Evolutionary conservation across 192 early-diverging fungal species (phyloP).

Genomic region (Coemansia sp.): DNA sequence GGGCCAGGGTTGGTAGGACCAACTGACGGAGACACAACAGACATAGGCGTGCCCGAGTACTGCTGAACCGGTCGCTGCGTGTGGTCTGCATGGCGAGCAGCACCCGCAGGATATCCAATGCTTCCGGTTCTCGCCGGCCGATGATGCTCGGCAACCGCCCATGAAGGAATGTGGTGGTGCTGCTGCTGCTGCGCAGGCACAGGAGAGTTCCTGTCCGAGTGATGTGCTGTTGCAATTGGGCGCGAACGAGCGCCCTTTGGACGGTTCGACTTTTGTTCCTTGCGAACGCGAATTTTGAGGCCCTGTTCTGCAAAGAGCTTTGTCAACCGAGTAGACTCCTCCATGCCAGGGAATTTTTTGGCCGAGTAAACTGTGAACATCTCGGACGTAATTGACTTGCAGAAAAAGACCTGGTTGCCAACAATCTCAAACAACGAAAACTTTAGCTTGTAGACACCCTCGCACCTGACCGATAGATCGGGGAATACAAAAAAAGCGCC

Average conservation of each 20-base stretch:
- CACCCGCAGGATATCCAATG: constrained; percentile 14
- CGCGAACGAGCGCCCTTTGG: constrained; percentile 51
- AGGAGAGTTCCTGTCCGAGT: constrained; percentile 13
- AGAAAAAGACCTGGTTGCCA: constrained; percentile 84
- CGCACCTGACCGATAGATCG: constrained; percentile 92
- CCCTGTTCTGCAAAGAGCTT: constrained; percentile 96
- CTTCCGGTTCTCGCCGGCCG: constrained; percentile 16
- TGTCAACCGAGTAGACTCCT: constrained; percentile 88
- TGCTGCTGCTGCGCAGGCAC: constrained; percentile 2
- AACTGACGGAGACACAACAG: constrained; percentile 3
- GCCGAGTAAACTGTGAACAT: constrained; percentile 88
- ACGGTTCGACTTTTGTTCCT: constrained; percentile 65
- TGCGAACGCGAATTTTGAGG: constrained; percentile 91
- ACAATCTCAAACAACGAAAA: constrained; percentile 93
- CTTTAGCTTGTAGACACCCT: constrained; percentile 83
- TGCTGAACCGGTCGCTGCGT: not conserved
- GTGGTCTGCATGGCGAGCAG: constrained; percentile 17
- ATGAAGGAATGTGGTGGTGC: constrained; percentile 18
- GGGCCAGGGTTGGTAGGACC: not conserved
- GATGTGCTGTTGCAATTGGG: constrained; percentile 36
- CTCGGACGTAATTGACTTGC: constrained; percentile 84
- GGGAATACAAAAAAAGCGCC: constrained; percentile 99
- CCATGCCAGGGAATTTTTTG: constrained; percentile 97
- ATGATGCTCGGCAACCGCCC: constrained; percentile 26
- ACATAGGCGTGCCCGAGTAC: constrained; percentile 12